phyloP scores from a whole-genome alignment of 352 stramenopile genomes.

The Pythium vanterpoolii region DNA sequence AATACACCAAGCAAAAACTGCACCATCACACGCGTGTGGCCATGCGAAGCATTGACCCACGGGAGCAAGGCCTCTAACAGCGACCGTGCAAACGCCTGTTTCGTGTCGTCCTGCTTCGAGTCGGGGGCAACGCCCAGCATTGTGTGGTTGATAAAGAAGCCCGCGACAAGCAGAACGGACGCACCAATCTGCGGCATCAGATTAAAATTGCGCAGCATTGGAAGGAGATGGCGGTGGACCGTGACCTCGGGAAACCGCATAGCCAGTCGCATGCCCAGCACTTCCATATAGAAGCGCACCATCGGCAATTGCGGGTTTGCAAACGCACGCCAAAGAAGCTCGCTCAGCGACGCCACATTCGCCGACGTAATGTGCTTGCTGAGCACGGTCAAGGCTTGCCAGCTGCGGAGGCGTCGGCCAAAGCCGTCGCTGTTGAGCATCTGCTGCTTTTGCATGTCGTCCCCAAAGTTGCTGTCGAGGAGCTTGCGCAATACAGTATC shows the following conservation, averaged over 20 bases:
- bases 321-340: constrained; percentile 50
- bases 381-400: constrained; percentile 77
- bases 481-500: constrained; percentile 16
- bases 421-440: constrained; percentile 86
- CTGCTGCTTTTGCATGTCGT: constrained; percentile 72
- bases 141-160: constrained; percentile 26
- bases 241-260: constrained; percentile 46
- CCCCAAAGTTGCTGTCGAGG: constrained; percentile 47
- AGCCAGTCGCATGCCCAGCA: constrained; percentile 71
- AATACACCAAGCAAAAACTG: constrained; percentile 67
- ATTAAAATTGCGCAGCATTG: constrained; percentile 66
- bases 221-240: constrained; percentile 39
- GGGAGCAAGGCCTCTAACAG: constrained; percentile 55
- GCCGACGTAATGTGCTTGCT: constrained; percentile 39
- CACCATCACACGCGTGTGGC: constrained; percentile 77
- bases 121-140: constrained; percentile 24
- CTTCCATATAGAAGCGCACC: constrained; percentile 81
- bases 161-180: constrained; percentile 56
- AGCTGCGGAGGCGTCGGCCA: constrained; percentile 68
- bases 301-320: constrained; percentile 54
- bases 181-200: constrained; percentile 68
- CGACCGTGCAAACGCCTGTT: constrained; percentile 21
- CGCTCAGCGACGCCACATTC: constrained; percentile 27
- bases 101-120: constrained; percentile 19
- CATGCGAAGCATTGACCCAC: constrained; percentile 77